Evolutionary conservation across 2,329 filamentous ascomycete genomes (phyloP), one percentile per base, ranked within the genome.

Genomic region (Ophiostoma himal-ulmi): DNA sequence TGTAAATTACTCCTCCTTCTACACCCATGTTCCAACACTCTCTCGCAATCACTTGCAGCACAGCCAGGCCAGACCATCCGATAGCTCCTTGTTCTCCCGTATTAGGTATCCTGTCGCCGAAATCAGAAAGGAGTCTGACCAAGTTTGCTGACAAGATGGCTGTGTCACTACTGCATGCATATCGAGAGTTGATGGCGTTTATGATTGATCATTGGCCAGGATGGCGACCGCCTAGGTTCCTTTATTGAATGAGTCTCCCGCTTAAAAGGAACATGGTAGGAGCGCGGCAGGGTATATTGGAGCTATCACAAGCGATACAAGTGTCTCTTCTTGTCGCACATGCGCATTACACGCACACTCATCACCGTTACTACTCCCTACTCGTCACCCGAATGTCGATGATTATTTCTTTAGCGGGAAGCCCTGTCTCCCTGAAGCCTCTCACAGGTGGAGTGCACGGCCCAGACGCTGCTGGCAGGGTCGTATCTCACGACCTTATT

Each of bases 111-210:
- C 26, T 34, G 11, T 62, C 57, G 57, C 26, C 57, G 57, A 36
- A 34, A 62, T 54, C 26, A 62, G 7, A 57, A 26, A 11, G 57
- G 57, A 34, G 26, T 14, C 22, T 17, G 26, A 30, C 57, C 57
- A 34, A 36, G 26, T 11, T 62, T 26, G 26, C 26, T 62, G 26
- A 34, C 57, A 34, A 11, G 5, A 17, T 62, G 57, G 57, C 57
- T 62, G 26, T 62, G 26, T 62, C 57, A 62, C 57, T 62, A 62
- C 57, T 62, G 57, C 57, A 62, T 30, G 57, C 26, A 57, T 34
- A 62, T 62, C 26, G 13, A 62, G 26, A 14, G 57, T 34, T 5
- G 57, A 17, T 34, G 26, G 57, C 26, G 57, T 62, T 34, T 62
- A 34, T n/a, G 60, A n/a, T 34, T n/a, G 14, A 65, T 65, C 34